Evolutionary conservation across 495 filamentous ascomycete species (phyloP).

Genomic region (Glonium stellatum): DNA sequence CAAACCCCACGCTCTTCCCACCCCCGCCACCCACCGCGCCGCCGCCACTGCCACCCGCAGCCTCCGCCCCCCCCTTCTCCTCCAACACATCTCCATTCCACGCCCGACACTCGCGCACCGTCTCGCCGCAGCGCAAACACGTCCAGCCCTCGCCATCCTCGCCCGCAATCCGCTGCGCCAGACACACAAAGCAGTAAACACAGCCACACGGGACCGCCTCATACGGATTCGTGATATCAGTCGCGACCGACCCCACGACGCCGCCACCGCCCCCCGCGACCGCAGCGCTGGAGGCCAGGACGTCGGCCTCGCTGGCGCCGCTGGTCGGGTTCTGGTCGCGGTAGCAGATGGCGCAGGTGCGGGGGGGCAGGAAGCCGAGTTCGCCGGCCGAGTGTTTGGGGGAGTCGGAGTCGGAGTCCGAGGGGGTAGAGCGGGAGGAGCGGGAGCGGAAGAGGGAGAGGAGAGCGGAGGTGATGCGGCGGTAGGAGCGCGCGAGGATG

Average conservation of each 20-base stretch:
- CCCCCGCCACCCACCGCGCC: neutral
- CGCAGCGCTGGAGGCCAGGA: constrained; percentile 46
- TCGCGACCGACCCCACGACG: constrained; percentile 78
- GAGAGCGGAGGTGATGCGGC: constrained; percentile 61
- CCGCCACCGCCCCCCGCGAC: constrained; percentile 52
- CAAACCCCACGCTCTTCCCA: constrained; percentile 36
- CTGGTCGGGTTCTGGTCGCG: constrained; percentile 70
- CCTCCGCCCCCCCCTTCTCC: neutral
- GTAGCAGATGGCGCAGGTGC: constrained; percentile 98
- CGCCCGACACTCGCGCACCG: constrained; percentile 82
- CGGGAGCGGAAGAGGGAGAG: constrained; percentile 38
- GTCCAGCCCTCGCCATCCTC: constrained; percentile 95
- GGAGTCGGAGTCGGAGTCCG: constrained; percentile 36
- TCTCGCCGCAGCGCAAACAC: constrained; percentile 84
- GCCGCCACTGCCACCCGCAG: neutral
- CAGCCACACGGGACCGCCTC: constrained; percentile 86
- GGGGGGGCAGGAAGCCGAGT: constrained; percentile 76
- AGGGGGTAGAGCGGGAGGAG: constrained; percentile 39
- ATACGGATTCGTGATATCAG: constrained; percentile 94
- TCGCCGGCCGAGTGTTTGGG: constrained; percentile 66
- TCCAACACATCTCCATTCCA: constrained; percentile 78
- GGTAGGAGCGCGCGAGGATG: constrained; percentile 79
- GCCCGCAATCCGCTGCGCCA: constrained; percentile 80
- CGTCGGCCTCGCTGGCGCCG: constrained; percentile 54
- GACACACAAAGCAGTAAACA: constrained; percentile 93